Conservation (phyloP, 176 grass and related monocot genomes). For the Carex kokanica region DNA sequence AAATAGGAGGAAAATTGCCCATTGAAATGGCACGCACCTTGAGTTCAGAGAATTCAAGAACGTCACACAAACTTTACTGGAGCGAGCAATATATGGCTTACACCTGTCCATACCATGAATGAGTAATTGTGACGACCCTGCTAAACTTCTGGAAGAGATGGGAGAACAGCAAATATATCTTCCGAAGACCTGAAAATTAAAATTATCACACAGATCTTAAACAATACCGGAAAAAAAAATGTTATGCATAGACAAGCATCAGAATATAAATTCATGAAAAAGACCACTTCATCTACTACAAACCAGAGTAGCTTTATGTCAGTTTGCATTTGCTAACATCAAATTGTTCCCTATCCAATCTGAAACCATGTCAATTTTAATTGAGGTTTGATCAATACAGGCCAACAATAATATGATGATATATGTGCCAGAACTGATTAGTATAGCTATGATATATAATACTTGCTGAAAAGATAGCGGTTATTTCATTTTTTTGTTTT, state of each 20-base stretch:
- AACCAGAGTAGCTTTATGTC: constrained; percentile 24
- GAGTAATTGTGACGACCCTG: constrained; percentile 45
- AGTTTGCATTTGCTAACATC: not conserved
- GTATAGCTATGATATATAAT: not conserved
- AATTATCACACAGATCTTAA: constrained; percentile 4
- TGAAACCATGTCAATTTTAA: not conserved
- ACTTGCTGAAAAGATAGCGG: not conserved
- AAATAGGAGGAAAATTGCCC: constrained; percentile 7
- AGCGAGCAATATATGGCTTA: constrained; percentile 45
- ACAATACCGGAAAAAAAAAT: not conserved
- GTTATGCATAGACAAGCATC: not conserved
- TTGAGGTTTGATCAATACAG: not conserved
- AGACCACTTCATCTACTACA: constrained; percentile 29
- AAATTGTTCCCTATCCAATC: constrained; percentile 8
- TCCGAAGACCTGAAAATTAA: constrained; percentile 61
- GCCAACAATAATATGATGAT: not conserved
- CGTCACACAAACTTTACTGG: constrained; percentile 21
- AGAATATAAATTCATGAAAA: not conserved
- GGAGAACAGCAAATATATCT: constrained; percentile 55
- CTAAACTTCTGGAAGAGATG: constrained; percentile 46
- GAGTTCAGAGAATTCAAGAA: constrained; percentile 63
- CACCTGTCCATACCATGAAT: constrained; percentile 70
- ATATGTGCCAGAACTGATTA: constrained; percentile 7
- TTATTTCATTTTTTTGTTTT: not conserved
- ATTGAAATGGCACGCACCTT: constrained; percentile 50